These are phyloP conservation scores for Leccinum fallax DNA, from an alignment of 1,284 basidiomycete genomes.

Conservation along the genomic window DNA sequence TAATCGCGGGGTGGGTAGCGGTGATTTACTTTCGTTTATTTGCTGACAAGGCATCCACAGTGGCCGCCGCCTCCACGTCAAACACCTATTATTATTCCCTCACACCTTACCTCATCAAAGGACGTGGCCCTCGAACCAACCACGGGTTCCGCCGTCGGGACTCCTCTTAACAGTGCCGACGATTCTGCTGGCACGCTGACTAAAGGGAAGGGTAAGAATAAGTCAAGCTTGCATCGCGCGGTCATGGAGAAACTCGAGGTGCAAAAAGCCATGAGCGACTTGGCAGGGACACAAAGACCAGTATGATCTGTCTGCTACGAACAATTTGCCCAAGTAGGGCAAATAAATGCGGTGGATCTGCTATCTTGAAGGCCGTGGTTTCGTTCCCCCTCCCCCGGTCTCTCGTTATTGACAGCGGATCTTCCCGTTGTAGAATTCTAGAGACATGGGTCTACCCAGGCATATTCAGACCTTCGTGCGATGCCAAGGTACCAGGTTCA, in stretches of 20 bases:
- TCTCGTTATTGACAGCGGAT: not conserved
- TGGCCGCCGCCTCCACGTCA: constrained; percentile 79
- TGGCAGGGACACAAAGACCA: constrained; percentile 37
- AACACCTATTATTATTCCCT: constrained; percentile 72
- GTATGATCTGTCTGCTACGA: not conserved
- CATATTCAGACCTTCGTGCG: not conserved
- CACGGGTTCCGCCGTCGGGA: constrained; percentile 7
- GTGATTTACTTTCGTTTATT: not conserved
- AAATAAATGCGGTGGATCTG: not conserved
- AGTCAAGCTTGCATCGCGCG: constrained; percentile 70
- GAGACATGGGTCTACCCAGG: not conserved
- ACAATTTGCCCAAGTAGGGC: not conserved
- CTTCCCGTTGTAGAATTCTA: not conserved
- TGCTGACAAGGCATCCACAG: constrained; percentile 38
- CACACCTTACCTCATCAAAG: constrained; percentile 46
- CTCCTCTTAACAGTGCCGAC: constrained; percentile 12
- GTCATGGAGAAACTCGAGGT: constrained; percentile 76
- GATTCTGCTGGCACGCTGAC: constrained; percentile 9
- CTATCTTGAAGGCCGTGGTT: not conserved
- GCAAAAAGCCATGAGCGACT: constrained; percentile 67
- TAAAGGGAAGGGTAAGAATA: constrained; percentile 42
- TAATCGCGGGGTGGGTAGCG: constrained; percentile 64
- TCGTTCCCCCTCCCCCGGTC: not conserved
- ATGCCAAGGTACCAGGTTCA: not conserved
- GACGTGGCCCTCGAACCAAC: constrained; percentile 20